These are phyloP conservation scores for Sorghum bicolor DNA, from an alignment of 176 grass and related monocot genomes.

Conservation along the genomic window Sorghum_bicolor_NCBIv3 NC_012872.2:58055501-58056000, in stretches of 20 bases:
- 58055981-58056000: constrained; percentile 49
- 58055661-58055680: neutral
- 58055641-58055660: neutral
- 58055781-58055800: constrained; percentile 91
- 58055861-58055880: constrained; percentile 87
- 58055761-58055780: constrained; percentile 74
- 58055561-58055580: neutral
- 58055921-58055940: neutral
- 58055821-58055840: constrained; percentile 81
- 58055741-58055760: constrained; percentile 9
- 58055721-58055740: neutral
- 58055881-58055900: constrained; percentile 94
- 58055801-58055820: constrained; percentile 98
- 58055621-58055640: neutral
- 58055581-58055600: neutral
- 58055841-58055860: constrained; percentile 81
- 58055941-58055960: neutral
- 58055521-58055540: neutral
- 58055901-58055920: constrained; percentile 9
- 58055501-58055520: neutral
- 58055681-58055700: constrained; percentile 8
- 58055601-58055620: neutral
- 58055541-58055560: neutral
- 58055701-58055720: neutral
- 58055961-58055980: constrained; percentile 18